phyloP scores from a whole-genome alignment of 768 basidiomycete genomes.

The Leccinellum rugosiceps region DNA sequence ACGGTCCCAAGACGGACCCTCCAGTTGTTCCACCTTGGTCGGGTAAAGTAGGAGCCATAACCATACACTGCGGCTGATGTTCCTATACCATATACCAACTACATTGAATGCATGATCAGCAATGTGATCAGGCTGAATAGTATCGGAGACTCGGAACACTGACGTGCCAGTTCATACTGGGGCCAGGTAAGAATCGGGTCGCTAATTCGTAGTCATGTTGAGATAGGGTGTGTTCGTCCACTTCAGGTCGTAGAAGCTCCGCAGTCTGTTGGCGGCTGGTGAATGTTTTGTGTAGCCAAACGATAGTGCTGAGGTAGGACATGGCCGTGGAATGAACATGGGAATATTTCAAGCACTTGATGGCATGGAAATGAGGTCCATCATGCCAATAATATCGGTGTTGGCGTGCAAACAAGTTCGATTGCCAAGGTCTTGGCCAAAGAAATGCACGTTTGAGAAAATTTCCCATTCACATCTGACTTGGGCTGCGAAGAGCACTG shows the following conservation, averaged over 20 bases:
- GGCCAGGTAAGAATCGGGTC: slow-evolving; percentile 49
- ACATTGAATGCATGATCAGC: slow-evolving; percentile 4
- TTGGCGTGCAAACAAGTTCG: background rate
- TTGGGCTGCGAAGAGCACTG: slow-evolving; percentile 3
- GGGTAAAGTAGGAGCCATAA: slow-evolving; percentile 25
- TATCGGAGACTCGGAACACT: slow-evolving; percentile 21
- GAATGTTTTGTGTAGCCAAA: slow-evolving; percentile 47
- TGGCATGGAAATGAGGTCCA: background rate
- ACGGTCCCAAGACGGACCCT: slow-evolving; percentile 25
- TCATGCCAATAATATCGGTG: background rate
- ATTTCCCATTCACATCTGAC: background rate
- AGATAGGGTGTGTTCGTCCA: slow-evolving; percentile 27
- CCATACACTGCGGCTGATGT: slow-evolving; percentile 23
- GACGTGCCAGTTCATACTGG: slow-evolving; percentile 44
- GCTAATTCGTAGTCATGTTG: slow-evolving; percentile 56
- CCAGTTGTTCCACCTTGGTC: slow-evolving; percentile 27
- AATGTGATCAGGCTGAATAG: background rate
- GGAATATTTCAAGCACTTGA: background rate
- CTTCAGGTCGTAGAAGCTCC: slow-evolving; percentile 31
- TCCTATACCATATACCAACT: slow-evolving; percentile 22
- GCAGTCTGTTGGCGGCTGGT: slow-evolving; percentile 32
- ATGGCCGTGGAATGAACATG: slow-evolving; percentile 10
- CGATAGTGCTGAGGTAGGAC: slow-evolving; percentile 27
- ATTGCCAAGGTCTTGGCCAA: background rate
- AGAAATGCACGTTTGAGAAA: background rate